phyloP scores from a whole-genome alignment of 148 eudicot genomes.

The Fagopyrum tataricum region DNA sequence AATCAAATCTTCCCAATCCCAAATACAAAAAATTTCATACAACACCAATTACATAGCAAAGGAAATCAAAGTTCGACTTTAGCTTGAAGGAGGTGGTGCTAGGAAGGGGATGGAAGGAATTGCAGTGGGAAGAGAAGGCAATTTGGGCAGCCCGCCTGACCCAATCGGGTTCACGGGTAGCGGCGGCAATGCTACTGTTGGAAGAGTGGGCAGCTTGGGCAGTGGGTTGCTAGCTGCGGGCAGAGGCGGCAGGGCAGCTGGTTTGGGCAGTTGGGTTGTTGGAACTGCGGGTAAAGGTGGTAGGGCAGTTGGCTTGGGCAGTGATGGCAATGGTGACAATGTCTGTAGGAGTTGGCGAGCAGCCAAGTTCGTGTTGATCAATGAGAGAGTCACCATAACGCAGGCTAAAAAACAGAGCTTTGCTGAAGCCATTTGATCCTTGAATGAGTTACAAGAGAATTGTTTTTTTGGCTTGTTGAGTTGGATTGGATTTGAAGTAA shows the following conservation, averaged over 20 bases:
- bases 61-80: neutral
- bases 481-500: neutral
- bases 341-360: constrained; percentile 12
- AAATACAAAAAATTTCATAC: neutral
- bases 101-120: constrained; percentile 10
- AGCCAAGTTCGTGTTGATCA: neutral
- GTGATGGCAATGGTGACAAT: neutral
- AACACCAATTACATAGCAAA: neutral
- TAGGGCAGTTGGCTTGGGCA: neutral
- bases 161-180: too few species aligned
- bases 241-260: constrained; percentile 4
- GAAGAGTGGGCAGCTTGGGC: neutral
- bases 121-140: constrained; percentile 7
- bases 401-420: neutral
- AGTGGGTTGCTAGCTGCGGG: neutral
- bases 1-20: too few species aligned
- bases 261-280: too few species aligned
- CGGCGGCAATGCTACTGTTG: neutral
- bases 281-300: too few species aligned
- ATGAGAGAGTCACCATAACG: constrained; percentile 3
- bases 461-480: neutral
- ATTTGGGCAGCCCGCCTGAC: too few species aligned
- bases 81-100: constrained; percentile 17
- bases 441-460: neutral
- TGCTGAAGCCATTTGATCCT: neutral